These are phyloP conservation scores for Myriangium duriaei DNA, from an alignment of 2,329 filamentous ascomycete species.

Conservation along the genomic window DNA sequence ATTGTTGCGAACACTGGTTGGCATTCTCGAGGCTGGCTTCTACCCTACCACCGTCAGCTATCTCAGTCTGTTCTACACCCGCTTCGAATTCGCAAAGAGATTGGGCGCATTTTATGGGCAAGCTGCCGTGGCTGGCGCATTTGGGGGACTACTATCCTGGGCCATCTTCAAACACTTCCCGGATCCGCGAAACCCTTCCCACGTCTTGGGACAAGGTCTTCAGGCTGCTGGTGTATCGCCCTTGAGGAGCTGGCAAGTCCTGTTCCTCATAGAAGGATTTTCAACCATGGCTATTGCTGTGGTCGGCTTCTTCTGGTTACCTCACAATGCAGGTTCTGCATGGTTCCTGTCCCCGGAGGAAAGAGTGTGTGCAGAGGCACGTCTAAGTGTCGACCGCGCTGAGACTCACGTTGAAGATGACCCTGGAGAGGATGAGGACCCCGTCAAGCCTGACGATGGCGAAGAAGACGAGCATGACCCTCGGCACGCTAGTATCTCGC, in stretches of 20 bases:
- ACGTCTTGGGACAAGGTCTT: neutral
- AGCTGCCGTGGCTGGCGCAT: slow-evolving; percentile 42
- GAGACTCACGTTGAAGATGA: slow-evolving; percentile 2
- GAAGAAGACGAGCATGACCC: neutral
- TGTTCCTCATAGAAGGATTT: slow-evolving; percentile 38
- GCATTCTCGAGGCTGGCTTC: slow-evolving; percentile 42
- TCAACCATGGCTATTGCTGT: slow-evolving; percentile 35
- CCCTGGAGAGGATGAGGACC: neutral
- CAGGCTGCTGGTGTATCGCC: neutral
- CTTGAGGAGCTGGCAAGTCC: slow-evolving; percentile 39
- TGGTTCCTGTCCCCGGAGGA: slow-evolving; percentile 40
- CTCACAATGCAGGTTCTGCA: slow-evolving; percentile 35
- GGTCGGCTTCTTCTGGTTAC: slow-evolving; percentile 38
- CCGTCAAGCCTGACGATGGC: neutral
- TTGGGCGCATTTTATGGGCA: slow-evolving; percentile 46
- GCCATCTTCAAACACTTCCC: slow-evolving; percentile 35
- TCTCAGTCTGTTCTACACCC: slow-evolving; percentile 45
- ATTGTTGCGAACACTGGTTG: slow-evolving; percentile 33
- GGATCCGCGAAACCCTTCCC: slow-evolving; percentile 5
- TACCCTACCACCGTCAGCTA: slow-evolving; percentile 49
- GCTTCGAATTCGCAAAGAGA: slow-evolving; percentile 43
- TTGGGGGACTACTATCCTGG: slow-evolving; percentile 43
- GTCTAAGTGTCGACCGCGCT: slow-evolving; percentile 25
- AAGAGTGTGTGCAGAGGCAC: slow-evolving; percentile 33
- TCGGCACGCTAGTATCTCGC: slow-evolving; percentile 1